Conservation (phyloP, 106 monocot genomes). For the Triglochin maritima region DNA sequence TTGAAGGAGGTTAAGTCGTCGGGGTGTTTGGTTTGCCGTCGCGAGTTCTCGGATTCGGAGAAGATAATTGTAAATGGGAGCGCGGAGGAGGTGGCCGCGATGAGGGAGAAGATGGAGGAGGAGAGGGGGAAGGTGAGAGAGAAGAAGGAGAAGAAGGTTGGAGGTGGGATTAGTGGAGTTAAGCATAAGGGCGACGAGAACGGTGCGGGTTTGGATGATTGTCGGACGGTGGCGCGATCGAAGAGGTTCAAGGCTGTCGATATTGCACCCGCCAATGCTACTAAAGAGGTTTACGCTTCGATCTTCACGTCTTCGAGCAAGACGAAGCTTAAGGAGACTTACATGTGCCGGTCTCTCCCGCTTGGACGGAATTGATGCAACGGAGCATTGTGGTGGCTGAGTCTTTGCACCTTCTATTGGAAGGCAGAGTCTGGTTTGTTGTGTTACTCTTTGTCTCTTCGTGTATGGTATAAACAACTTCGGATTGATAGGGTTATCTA, state of each 20-base stretch:
- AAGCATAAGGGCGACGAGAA: conserved; percentile 25
- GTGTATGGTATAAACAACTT: no score
- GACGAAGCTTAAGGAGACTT: conserved; percentile 70
- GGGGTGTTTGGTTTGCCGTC: conserved; percentile 71
- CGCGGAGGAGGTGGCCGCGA: conserved; percentile 46
- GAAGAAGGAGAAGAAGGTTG: conserved; percentile 36
- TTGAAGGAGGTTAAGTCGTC: conserved; percentile 80
- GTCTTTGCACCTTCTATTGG: no score
- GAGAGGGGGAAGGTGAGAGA: conserved; percentile 64
- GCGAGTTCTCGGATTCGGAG: conserved; percentile 52
- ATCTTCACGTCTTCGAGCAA: conserved; percentile 90
- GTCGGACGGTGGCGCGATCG: conserved; percentile 15
- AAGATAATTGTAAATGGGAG: conserved; percentile 84
- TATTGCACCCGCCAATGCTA: conserved; percentile 62
- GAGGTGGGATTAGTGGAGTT: conserved; percentile 19
- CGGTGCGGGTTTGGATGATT: conserved; percentile 25
- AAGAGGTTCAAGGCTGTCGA: conserved; percentile 76
- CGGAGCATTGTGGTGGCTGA: no score
- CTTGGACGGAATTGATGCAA: conserved; percentile 73
- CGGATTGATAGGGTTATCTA: no score
- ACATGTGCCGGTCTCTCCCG: conserved; percentile 67
- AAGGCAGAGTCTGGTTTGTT: no score
- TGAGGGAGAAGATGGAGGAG: conserved; percentile 84
- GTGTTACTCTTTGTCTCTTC: no score
- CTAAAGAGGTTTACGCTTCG: conserved; percentile 86